phyloP scores from a whole-genome alignment of 2,329 filamentous ascomycete species.

The Monilinia fructigena region DNA sequence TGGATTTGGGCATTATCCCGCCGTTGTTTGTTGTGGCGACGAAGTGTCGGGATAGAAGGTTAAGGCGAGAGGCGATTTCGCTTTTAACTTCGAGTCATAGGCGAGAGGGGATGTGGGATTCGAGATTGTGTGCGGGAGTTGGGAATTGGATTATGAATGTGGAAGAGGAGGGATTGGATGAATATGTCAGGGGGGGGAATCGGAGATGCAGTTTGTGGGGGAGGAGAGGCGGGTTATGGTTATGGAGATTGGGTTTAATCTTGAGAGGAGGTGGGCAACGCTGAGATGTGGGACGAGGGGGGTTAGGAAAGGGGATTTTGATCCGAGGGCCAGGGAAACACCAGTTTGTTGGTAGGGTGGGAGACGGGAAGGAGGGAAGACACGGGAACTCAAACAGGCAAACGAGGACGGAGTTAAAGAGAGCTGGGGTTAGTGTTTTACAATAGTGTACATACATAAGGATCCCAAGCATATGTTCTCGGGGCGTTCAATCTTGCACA shows the following conservation, averaged over 20 bases:
- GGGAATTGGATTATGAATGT: slow-evolving; percentile 43
- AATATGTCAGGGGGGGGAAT: slow-evolving; percentile 60
- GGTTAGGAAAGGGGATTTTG: slow-evolving; percentile 30
- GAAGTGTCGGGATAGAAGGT: slow-evolving; percentile 35
- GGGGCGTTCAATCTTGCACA: no score
- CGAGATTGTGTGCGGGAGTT: slow-evolving; percentile 31
- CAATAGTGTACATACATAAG: slow-evolving; percentile 5
- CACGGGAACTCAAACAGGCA: no score
- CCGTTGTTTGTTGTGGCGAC: slow-evolving; percentile 38
- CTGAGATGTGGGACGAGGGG: slow-evolving; percentile 38
- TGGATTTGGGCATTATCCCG: slow-evolving; percentile 38
- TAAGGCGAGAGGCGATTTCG: slow-evolving; percentile 35
- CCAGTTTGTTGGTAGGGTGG: slow-evolving; percentile 29
- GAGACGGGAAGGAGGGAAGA: no score
- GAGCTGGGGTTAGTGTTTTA: background rate
- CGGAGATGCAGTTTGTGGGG: slow-evolving; percentile 27
- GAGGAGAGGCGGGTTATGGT: slow-evolving; percentile 38
- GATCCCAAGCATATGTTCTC: background rate
- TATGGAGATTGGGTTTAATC: slow-evolving; percentile 38
- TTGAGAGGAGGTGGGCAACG: slow-evolving; percentile 36
- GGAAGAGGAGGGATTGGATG: slow-evolving; percentile 32
- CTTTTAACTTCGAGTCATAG: slow-evolving; percentile 34
- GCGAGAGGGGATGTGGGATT: slow-evolving; percentile 40
- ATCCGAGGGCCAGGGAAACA: slow-evolving; percentile 32
- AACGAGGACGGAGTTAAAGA: background rate